These are phyloP conservation scores for Skeletonema costatum DNA, from an alignment of 108 stramenopile genomes.

Conservation along the genomic window DNA sequence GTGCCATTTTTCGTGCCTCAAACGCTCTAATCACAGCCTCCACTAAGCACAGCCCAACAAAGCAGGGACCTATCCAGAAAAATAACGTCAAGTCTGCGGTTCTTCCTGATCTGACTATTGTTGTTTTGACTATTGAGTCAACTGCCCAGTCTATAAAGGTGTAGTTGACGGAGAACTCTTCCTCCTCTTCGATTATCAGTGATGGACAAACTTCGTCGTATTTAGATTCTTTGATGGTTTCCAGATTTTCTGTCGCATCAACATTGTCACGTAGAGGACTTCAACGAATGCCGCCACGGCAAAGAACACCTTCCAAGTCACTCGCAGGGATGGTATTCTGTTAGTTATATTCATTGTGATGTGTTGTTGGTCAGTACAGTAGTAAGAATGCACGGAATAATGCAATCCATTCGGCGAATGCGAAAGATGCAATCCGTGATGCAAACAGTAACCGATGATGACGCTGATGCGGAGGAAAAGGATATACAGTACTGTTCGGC, in stretches of 20 bases:
- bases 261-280: constrained; percentile 24
- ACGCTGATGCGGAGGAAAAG: not conserved
- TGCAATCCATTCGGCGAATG: not conserved
- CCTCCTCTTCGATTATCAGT: not conserved
- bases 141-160: constrained; percentile 17
- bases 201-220: constrained; percentile 26
- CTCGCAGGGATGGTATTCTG: constrained; percentile 8
- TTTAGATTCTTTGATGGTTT: constrained; percentile 1
- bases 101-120: constrained; percentile 1
- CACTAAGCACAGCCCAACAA: constrained; percentile 49
- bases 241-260: constrained; percentile 5
- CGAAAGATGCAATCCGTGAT: too few relatives aligned
- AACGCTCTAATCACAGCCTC: constrained; percentile 51
- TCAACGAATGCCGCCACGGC: constrained; percentile 29
- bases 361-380: not conserved
- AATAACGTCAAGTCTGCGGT: constrained; percentile 9
- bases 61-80: constrained; percentile 39
- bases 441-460: not conserved
- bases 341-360: not conserved
- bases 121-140: constrained; percentile 16
- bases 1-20: constrained; percentile 53
- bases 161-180: constrained; percentile 30
- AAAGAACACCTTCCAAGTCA: constrained; percentile 39
- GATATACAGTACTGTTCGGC: too few relatives aligned
- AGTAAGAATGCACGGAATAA: not conserved